phyloP scores from a whole-genome alignment of 805 yeast genomes.

The Saccharomyces paradoxus region DNA sequence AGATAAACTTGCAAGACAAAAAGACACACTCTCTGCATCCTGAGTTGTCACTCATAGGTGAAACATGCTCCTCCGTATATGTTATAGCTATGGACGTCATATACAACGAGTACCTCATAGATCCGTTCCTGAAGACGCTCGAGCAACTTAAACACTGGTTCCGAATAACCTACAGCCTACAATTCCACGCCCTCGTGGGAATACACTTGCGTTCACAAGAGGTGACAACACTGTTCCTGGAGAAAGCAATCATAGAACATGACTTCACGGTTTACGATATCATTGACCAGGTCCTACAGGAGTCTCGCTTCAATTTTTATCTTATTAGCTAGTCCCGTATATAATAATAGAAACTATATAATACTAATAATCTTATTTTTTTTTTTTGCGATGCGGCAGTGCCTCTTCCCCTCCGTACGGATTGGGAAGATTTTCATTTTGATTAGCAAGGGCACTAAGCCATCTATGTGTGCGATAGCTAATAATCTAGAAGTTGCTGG shows the following conservation, averaged over 20 bases:
- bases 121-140: constrained; percentile 25
- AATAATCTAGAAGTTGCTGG: background rate
- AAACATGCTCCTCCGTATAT: constrained; percentile 7
- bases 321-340: constrained; percentile 5
- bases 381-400: constrained; percentile 1
- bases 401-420: constrained; percentile 1
- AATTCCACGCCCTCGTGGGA: constrained; percentile 19
- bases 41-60: background rate
- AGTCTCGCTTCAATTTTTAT: constrained; percentile 21
- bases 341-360: background rate
- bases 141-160: constrained; percentile 8
- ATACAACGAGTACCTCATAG: constrained; percentile 30
- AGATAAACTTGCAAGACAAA: constrained; percentile 5
- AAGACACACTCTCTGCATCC: constrained; percentile 3
- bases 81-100: constrained; percentile 32
- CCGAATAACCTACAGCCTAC: background rate
- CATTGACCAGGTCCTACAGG: constrained; percentile 9
- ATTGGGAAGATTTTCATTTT: background rate
- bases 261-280: constrained; percentile 15
- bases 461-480: background rate
- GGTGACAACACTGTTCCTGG: constrained; percentile 21
- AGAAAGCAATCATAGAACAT: constrained; percentile 18
- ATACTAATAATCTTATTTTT: background rate
- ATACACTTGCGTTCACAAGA: constrained; percentile 29
- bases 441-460: background rate